phyloP scores from a whole-genome alignment of 2,329 filamentous ascomycete species.

The Fusarium vanettenii region DNA sequence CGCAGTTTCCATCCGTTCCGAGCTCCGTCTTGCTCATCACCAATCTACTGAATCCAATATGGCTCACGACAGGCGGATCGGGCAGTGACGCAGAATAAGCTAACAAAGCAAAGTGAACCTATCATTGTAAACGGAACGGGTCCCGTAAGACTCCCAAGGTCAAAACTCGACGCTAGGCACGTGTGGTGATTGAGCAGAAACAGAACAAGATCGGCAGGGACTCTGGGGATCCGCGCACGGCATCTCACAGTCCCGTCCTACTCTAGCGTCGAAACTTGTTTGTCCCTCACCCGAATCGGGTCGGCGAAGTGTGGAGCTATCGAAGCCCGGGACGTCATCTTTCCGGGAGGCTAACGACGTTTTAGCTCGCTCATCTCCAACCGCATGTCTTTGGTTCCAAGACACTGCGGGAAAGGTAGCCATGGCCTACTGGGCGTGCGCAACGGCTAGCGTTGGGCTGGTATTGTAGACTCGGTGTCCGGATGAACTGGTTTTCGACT shows the following conservation, averaged over 20 bases:
- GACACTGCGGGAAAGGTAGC: conserved; percentile 8
- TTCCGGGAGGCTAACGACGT: conserved; percentile 24
- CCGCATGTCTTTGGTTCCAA: conserved; percentile 3
- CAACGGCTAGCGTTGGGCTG: background rate
- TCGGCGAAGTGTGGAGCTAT: background rate
- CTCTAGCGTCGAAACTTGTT: conserved; percentile 18
- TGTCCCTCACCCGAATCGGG: background rate
- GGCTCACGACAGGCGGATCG: background rate
- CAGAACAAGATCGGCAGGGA: conserved; percentile 25
- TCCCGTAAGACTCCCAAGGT: background rate
- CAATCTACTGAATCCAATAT: background rate
- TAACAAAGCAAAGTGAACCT: background rate
- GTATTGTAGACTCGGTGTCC: background rate
- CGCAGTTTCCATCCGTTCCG: conserved; percentile 8
- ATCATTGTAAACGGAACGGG: background rate
- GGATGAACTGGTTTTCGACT: background rate
- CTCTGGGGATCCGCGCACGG: conserved; percentile 14
- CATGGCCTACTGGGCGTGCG: background rate
- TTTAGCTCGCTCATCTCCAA: conserved; percentile 1
- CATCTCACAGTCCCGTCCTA: conserved; percentile 5
- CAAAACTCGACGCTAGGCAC: background rate
- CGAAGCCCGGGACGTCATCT: background rate
- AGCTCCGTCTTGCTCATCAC: background rate
- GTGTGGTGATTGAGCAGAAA: background rate
- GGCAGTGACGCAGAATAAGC: background rate